Conservation (phyloP, 1,284 basidiomycete genomes). For the Leccinum angustisporum region DNA sequence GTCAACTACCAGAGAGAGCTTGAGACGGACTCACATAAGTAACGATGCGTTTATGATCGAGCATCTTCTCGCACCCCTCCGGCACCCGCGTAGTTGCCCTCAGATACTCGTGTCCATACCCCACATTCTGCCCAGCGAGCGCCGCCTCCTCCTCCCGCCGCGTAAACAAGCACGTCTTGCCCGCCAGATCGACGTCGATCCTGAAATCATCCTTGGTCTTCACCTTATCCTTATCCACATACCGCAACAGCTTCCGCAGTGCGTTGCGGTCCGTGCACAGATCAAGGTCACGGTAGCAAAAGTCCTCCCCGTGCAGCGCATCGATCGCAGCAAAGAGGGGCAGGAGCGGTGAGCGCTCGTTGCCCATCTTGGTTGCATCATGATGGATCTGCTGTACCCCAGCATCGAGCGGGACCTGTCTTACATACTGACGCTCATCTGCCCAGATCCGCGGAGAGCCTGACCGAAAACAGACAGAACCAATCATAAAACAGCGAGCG, state of each 20-base stretch:
- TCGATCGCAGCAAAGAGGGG: slow-evolving; percentile 38
- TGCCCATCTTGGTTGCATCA: slow-evolving; percentile 32
- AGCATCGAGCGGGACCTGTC: slow-evolving; percentile 28
- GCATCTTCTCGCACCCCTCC: slow-evolving; percentile 32
- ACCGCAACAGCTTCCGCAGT: slow-evolving; percentile 38
- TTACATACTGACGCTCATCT: slow-evolving; percentile 18
- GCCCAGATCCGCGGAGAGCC: slow-evolving; percentile 36
- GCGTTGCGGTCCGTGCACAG: slow-evolving; percentile 39
- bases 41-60: slow-evolving; percentile 39
- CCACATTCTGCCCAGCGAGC: slow-evolving; percentile 14
- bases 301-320: slow-evolving; percentile 28
- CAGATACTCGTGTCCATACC: slow-evolving; percentile 37
- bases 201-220: slow-evolving; percentile 29
- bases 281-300: slow-evolving; percentile 32
- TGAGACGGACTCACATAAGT: slow-evolving; percentile 34
- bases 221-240: slow-evolving; percentile 20
- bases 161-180: slow-evolving; percentile 35
- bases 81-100: slow-evolving; percentile 29
- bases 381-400: slow-evolving; percentile 34
- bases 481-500: background rate
- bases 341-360: slow-evolving; percentile 31
- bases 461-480: background rate
- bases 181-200: slow-evolving; percentile 36
- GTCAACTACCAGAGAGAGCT: background rate
- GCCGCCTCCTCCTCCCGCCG: slow-evolving; percentile 24